Percentiles rank a stretch among this genome's conserved stretches.
phyloP scores from a whole-genome alignment of 106 monocot species.

The Apostasia shenzhenica region DNA sequence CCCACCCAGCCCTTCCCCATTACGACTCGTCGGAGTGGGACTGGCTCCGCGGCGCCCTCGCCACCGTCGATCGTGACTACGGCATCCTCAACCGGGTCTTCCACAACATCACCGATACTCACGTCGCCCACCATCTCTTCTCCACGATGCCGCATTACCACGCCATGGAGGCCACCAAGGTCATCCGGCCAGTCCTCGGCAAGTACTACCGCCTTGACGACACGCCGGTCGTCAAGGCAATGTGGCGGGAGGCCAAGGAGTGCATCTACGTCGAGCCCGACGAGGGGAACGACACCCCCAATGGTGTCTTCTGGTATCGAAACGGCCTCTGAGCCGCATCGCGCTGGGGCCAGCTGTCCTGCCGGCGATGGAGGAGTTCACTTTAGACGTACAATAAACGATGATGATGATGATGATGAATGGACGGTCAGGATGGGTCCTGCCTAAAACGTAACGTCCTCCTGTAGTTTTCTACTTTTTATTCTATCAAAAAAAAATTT shows the following conservation, averaged over 20 bases:
- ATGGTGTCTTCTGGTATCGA: slow-evolving; percentile 63
- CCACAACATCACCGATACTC: slow-evolving; percentile 22
- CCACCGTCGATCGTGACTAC: slow-evolving; percentile 74
- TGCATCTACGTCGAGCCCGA: slow-evolving; percentile 68
- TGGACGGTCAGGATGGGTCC: no score
- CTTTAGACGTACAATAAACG: no score
- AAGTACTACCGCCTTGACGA: slow-evolving; percentile 56
- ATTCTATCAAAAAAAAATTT: no score
- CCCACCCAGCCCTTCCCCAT: slow-evolving; percentile 67
- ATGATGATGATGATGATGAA: no score
- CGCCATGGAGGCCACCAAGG: slow-evolving; percentile 67
- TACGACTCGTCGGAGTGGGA: slow-evolving; percentile 74
- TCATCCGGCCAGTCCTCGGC: slow-evolving; percentile 54
- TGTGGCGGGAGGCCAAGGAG: slow-evolving; percentile 66
- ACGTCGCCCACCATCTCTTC: slow-evolving; percentile 73
- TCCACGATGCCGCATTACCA: slow-evolving; percentile 80
- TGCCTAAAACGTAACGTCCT: no score
- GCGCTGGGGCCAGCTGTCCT: no score
- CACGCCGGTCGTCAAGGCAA: slow-evolving; percentile 47
- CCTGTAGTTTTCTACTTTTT: no score
- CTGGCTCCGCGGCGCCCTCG: slow-evolving; percentile 14
- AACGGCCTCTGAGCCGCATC: slow-evolving; percentile 33
- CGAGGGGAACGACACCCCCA: slow-evolving; percentile 4
- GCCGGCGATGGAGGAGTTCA: no score
- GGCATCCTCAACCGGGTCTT: slow-evolving; percentile 57